These are phyloP conservation scores for Ceratocystis albifundus DNA, from an alignment of 2,329 filamentous ascomycete genomes.

Conservation along the genomic window DNA sequence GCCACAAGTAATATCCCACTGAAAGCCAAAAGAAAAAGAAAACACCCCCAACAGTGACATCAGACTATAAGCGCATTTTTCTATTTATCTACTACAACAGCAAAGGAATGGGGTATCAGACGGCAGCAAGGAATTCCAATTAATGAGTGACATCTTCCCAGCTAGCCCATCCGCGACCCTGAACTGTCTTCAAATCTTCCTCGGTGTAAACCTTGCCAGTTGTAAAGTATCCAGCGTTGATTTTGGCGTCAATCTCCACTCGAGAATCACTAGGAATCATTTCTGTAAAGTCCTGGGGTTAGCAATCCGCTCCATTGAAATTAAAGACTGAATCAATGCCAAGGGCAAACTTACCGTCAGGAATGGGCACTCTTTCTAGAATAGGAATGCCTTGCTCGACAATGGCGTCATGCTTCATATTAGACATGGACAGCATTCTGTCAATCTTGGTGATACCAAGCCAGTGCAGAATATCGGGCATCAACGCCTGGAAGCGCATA, in stretches of 20 bases:
- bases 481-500: conserved; percentile 96
- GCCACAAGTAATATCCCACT: no score
- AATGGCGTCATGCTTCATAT: conserved; percentile 85
- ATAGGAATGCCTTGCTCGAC: conserved; percentile 53
- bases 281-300: conserved; percentile 34
- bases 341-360: conserved; percentile 19
- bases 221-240: conserved; percentile 78
- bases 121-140: conserved; percentile 5
- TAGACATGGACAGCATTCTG: conserved; percentile 87
- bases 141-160: conserved; percentile 37
- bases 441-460: conserved; percentile 98
- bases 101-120: conserved; percentile 15
- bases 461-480: conserved; percentile 98
- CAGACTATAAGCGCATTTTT: background rate
- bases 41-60: no score
- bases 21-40: background rate
- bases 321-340: no score
- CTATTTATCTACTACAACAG: conserved; percentile 2
- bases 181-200: conserved; percentile 73
- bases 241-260: conserved; percentile 98
- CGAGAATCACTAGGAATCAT: conserved; percentile 89
- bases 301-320: no score
- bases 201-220: conserved; percentile 80
- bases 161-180: conserved; percentile 70
- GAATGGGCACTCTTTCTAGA: conserved; percentile 22